phyloP scores from a whole-genome alignment of 2,329 filamentous ascomycete genomes.

The Penicillium frequentans region DNA sequence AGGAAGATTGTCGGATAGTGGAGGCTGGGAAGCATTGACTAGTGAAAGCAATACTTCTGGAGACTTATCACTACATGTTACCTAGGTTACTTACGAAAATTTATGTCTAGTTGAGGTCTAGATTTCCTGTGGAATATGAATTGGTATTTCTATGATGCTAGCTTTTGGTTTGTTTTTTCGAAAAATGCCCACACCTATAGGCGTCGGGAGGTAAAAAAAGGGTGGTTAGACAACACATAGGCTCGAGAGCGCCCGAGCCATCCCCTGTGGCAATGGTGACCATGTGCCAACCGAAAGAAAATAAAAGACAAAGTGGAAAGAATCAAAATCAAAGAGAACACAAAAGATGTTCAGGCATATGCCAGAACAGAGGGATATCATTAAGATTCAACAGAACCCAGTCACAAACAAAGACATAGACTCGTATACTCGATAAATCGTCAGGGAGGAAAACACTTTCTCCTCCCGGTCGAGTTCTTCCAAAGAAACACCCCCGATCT shows the following conservation, averaged over 20 bases:
- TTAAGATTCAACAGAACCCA: constrained; percentile 27
- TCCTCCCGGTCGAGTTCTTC: constrained; percentile 8
- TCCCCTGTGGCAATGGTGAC: background rate
- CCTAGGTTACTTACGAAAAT: background rate
- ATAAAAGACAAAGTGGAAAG: constrained; percentile 9
- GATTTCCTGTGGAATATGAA: background rate
- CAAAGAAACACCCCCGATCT: background rate
- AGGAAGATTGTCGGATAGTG: background rate
- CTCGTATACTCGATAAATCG: constrained; percentile 29
- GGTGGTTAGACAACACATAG: background rate
- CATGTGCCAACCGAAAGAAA: constrained; percentile 2
- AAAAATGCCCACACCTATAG: background rate
- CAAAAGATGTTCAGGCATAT: constrained; percentile 15
- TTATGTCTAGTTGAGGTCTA: background rate
- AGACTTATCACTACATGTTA: background rate
- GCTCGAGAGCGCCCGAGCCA: background rate
- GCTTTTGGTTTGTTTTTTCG: constrained; percentile 18
- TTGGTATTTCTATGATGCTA: constrained; percentile 25
- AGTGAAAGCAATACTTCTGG: background rate
- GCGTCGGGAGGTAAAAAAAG: constrained; percentile 3
- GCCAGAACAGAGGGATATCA: constrained; percentile 31
- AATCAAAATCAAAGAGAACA: constrained; percentile 2
- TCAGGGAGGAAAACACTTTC: constrained; percentile 17
- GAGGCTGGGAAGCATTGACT: background rate
- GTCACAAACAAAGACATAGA: constrained; percentile 24